phyloP scores from a whole-genome alignment of 2,329 filamentous ascomycete species.

The Arthrobotrys pseudoclavata region DNA sequence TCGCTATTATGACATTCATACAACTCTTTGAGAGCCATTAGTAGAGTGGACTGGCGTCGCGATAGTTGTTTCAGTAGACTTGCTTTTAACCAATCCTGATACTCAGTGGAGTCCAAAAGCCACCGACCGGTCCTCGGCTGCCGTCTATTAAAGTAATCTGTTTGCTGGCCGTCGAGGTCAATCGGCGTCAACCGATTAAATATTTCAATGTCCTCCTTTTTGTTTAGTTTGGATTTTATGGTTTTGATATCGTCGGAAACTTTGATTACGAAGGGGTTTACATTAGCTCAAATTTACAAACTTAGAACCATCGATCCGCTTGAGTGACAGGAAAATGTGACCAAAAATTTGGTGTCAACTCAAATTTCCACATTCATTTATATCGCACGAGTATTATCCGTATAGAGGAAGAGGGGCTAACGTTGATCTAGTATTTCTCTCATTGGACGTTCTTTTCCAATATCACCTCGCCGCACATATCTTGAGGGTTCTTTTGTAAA shows the following conservation, averaged over 20 bases:
- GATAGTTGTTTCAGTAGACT: slow-evolving; percentile 67
- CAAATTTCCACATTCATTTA: too few relatives aligned
- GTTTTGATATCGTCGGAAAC: background rate
- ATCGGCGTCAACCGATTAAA: slow-evolving; percentile 22
- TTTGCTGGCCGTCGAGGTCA: background rate
- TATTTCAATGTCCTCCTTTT: slow-evolving; percentile 15
- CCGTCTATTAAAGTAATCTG: slow-evolving; percentile 62
- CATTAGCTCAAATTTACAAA: background rate
- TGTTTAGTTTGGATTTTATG: background rate
- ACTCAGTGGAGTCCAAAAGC: slow-evolving; percentile 67
- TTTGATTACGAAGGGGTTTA: background rate
- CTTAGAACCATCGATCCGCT: too few relatives aligned
- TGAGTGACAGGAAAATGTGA: too few relatives aligned
- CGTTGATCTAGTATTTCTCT: slow-evolving; percentile 3
- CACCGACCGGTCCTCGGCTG: slow-evolving; percentile 68
- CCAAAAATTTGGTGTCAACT: too few relatives aligned
- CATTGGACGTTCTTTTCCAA: slow-evolving; percentile 4
- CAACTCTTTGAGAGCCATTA: slow-evolving; percentile 64
- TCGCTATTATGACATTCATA: slow-evolving; percentile 62
- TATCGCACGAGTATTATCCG: too few relatives aligned
- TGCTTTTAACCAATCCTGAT: slow-evolving; percentile 65
- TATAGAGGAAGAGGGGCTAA: background rate
- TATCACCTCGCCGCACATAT: background rate
- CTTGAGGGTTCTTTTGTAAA: slow-evolving; percentile 58
- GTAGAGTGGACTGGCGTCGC: slow-evolving; percentile 62